phyloP scores from a whole-genome alignment of 2,329 filamentous ascomycete species.

The Clonostachys rosea region DNA sequence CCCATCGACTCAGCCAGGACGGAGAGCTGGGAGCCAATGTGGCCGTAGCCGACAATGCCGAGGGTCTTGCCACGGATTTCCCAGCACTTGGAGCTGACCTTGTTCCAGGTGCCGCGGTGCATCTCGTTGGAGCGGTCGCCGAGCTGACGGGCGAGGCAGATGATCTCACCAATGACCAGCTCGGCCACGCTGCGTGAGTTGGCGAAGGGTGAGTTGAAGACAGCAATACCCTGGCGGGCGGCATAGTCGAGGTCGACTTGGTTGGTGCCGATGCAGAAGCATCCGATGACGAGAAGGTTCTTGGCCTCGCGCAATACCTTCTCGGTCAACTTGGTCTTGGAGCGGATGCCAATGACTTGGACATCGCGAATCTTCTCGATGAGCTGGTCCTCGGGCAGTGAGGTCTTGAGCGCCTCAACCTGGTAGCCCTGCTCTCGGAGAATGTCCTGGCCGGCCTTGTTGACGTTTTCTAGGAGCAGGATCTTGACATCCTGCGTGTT shows the following conservation, averaged over 20 bases:
- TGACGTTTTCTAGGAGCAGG: slow-evolving; percentile 91
- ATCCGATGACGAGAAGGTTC: slow-evolving; percentile 92
- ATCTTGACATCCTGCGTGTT: slow-evolving; percentile 96
- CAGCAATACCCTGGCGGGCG: slow-evolving; percentile 81
- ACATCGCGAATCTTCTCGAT: slow-evolving; percentile 96
- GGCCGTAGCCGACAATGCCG: slow-evolving; percentile 93
- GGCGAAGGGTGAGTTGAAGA: slow-evolving; percentile 98
- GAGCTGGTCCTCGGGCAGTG: slow-evolving; percentile 84
- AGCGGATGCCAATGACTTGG: slow-evolving; percentile 96
- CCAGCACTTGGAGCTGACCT: slow-evolving; percentile 95
- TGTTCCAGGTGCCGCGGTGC: slow-evolving; percentile 95
- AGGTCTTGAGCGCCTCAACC: slow-evolving; percentile 86
- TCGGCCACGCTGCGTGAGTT: slow-evolving; percentile 97
- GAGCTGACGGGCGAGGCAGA: slow-evolving; percentile 84
- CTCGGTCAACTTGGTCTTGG: slow-evolving; percentile 90
- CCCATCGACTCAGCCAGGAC: slow-evolving; percentile 97
- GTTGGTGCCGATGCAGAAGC: slow-evolving; percentile 98
- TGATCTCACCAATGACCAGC: slow-evolving; percentile 91
- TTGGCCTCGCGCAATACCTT: slow-evolving; percentile 84
- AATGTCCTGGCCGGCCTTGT: slow-evolving; percentile 81
- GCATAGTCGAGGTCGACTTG: slow-evolving; percentile 86
- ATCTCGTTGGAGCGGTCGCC: slow-evolving; percentile 91
- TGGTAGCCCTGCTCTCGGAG: slow-evolving; percentile 87
- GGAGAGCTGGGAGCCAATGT: slow-evolving; percentile 93
- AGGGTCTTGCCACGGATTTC: slow-evolving; percentile 97